Percentiles rank a stretch among this genome's conserved stretches.
Evolutionary conservation across 805 yeast species (phyloP).

Genomic region (Wickerhamiella alocasiicola): DNA sequence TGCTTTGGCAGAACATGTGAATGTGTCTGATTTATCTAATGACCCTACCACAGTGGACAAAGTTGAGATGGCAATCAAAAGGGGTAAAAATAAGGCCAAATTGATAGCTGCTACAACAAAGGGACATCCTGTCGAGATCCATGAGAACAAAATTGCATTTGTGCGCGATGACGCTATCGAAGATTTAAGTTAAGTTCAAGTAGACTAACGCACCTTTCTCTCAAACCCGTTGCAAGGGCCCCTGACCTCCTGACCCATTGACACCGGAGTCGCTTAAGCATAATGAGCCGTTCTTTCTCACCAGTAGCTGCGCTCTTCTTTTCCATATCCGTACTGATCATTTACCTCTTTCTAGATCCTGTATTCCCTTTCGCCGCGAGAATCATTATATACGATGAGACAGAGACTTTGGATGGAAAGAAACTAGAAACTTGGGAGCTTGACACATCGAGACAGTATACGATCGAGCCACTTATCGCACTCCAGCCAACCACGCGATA

Average conservation of each 20-base stretch:
- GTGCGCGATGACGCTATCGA: slow-evolving; percentile 27
- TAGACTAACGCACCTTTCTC: no score
- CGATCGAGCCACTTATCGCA: slow-evolving; percentile 2
- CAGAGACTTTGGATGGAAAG: neutral
- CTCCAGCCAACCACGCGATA: slow-evolving; percentile 16
- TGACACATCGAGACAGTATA: slow-evolving; percentile 23
- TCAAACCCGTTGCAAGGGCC: no score
- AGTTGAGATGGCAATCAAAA: slow-evolving; percentile 39
- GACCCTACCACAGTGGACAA: slow-evolving; percentile 41
- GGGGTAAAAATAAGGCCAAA: slow-evolving; percentile 51
- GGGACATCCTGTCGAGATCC: slow-evolving; percentile 25
- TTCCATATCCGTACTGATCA: no score
- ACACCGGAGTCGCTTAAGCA: no score
- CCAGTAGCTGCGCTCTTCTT: neutral
- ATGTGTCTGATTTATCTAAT: slow-evolving; percentile 34
- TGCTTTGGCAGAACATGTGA: slow-evolving; percentile 22
- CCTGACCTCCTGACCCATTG: no score
- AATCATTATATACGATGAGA: no score
- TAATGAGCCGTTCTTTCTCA: neutral
- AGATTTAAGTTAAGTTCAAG: slow-evolving; percentile 18
- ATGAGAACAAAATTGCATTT: slow-evolving; percentile 28
- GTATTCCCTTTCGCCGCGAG: no score
- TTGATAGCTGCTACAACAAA: slow-evolving; percentile 31
- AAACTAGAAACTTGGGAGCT: slow-evolving; percentile 20
- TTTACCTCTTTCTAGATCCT: no score